These are phyloP conservation scores for Phytophthora syringae DNA, from an alignment of 352 stramenopile genomes.

Conservation along the genomic window DNA sequence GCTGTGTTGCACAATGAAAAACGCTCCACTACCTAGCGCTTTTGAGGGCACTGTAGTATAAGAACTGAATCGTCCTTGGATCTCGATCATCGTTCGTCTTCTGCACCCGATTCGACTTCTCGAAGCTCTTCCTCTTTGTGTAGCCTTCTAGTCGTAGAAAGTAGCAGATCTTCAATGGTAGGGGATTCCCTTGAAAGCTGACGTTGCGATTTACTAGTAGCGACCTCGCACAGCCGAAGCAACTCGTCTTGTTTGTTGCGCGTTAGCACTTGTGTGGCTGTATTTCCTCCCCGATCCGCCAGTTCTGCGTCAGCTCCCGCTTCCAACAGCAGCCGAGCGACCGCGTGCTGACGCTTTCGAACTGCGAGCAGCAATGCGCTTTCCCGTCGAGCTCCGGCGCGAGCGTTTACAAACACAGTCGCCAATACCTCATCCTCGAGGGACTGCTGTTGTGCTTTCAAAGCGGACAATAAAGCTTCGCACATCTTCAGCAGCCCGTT, in stretches of 20 bases:
- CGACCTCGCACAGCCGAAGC: conserved; percentile 47
- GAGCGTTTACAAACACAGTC: conserved; percentile 34
- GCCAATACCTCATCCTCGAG: conserved; percentile 50
- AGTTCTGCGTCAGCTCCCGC: conserved; percentile 51
- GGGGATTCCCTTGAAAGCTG: conserved; percentile 16
- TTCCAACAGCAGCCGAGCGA: conserved; percentile 48
- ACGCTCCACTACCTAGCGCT: no score
- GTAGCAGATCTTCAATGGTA: conserved; percentile 14
- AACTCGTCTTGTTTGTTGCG: conserved; percentile 59
- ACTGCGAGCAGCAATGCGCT: conserved; percentile 68
- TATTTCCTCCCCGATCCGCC: conserved; percentile 56
- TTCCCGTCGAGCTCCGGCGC: conserved; percentile 49
- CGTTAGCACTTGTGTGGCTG: conserved; percentile 54
- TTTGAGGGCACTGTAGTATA: no score
- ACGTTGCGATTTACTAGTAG: conserved; percentile 23
- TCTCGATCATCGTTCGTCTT: conserved; percentile 11
- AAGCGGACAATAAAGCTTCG: conserved; percentile 39
- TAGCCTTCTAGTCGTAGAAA: background rate
- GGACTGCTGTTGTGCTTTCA: conserved; percentile 40
- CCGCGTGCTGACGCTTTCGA: conserved; percentile 59
- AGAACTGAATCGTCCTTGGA: background rate
- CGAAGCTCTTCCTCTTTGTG: conserved; percentile 36
- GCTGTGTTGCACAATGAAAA: no score
- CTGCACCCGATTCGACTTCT: conserved; percentile 18
- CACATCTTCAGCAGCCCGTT: conserved; percentile 48